These are phyloP conservation scores for Stemphylium beticola DNA, from an alignment of 2,329 filamentous ascomycete species.

Conservation along the genomic window DNA sequence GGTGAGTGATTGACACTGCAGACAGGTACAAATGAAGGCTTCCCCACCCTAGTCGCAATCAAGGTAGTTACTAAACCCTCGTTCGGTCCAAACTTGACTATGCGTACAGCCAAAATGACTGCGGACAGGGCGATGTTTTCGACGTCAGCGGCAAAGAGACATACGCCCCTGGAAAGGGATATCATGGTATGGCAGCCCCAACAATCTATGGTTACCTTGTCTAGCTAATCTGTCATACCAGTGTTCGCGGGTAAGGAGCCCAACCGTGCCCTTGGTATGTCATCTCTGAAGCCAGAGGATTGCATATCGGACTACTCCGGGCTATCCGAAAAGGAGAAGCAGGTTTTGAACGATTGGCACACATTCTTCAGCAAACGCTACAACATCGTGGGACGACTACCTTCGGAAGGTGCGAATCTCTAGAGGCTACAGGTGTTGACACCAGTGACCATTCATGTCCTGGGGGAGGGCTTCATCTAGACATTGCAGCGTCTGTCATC, in stretches of 20 bases:
- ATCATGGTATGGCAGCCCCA: conserved; percentile 71
- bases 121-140: conserved; percentile 82
- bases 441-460: too few relatives aligned
- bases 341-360: conserved; percentile 86
- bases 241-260: conserved; percentile 97
- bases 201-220: not conserved
- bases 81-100: not conserved
- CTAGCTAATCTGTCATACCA: conserved; percentile 49
- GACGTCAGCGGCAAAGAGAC: conserved; percentile 90
- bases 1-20: not conserved
- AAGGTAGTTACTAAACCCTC: conserved; percentile 49
- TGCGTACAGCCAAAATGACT: conserved; percentile 9
- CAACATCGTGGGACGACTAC: conserved; percentile 74
- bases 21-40: conserved; percentile 68
- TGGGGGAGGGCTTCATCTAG: too few relatives aligned
- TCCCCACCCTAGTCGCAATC: conserved; percentile 66
- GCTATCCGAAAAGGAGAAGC: conserved; percentile 83
- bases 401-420: conserved; percentile 28
- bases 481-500: too few relatives aligned
- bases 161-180: conserved; percentile 82
- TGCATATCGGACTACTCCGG: conserved; percentile 81
- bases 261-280: conserved; percentile 86
- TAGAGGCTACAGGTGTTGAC: not conserved
- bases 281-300: conserved; percentile 85
- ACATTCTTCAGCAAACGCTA: conserved; percentile 98